Evolutionary conservation across 768 basidiomycete species (phyloP).

Genomic region (Brasilioporus rufonigricans): DNA sequence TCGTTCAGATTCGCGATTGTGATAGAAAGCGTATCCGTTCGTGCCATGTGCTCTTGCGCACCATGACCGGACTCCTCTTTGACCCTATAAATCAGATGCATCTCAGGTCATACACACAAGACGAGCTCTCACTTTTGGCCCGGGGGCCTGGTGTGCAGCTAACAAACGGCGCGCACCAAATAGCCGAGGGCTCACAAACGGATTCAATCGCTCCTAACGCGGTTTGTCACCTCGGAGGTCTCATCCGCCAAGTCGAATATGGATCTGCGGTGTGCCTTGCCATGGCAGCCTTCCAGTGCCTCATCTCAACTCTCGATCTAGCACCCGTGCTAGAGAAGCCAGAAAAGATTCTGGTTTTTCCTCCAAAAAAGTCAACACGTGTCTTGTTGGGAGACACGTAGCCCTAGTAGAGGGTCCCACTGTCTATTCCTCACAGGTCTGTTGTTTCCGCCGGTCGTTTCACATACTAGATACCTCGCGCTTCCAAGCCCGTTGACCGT

Average conservation of each 20-base stretch:
- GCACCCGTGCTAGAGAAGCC: not conserved
- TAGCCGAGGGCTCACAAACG: not conserved
- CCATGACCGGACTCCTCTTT: not conserved
- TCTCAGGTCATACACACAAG: not conserved
- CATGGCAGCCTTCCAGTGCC: not conserved
- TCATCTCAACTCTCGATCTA: not conserved
- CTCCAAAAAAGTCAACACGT: no score
- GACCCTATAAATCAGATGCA: not conserved
- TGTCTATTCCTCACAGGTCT: not conserved
- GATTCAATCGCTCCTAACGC: not conserved
- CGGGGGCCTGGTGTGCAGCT: no score
- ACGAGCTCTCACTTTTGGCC: not conserved
- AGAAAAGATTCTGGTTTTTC: no score
- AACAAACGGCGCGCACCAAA: not conserved
- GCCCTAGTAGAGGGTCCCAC: not conserved
- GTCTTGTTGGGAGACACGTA: no score
- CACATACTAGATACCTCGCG: not conserved
- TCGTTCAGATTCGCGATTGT: not conserved
- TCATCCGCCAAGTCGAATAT: not conserved
- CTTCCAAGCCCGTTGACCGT: no score
- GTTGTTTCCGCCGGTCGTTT: not conserved
- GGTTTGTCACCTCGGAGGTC: not conserved
- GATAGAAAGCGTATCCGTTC: not conserved
- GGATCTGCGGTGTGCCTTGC: not conserved
- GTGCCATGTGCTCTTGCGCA: not conserved